A percentile compares a stretch with the other conserved stretches of the same genome.
These are phyloP conservation scores for Auriscalpium microsporum DNA, from an alignment of 768 basidiomycete genomes.

Conservation along the genomic window DNA sequence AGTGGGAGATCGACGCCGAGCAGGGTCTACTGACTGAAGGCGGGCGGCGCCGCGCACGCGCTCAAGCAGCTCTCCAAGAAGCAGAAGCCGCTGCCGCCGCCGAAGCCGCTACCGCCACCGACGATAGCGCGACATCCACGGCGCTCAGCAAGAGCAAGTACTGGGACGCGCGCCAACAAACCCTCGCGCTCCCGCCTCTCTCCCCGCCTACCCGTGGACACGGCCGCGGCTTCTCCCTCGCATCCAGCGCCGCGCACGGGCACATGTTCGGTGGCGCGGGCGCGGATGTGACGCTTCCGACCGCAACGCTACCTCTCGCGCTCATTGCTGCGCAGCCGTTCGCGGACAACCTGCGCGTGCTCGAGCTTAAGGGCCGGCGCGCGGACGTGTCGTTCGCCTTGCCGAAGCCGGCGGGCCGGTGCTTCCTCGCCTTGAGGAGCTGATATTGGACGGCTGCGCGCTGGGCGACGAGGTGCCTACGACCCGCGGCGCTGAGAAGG, in stretches of 20 bases:
- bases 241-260: neutral
- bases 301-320: constrained; percentile 10
- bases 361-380: constrained; percentile 57
- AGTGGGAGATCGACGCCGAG: constrained; percentile 78
- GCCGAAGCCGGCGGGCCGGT: constrained; percentile 26
- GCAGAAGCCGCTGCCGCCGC: constrained; percentile 14
- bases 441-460: constrained; percentile 66
- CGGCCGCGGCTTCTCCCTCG: constrained; percentile 1
- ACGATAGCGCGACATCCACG: constrained; percentile 1
- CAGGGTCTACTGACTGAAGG: constrained; percentile 70
- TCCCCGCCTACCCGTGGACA: neutral
- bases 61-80: constrained; percentile 32
- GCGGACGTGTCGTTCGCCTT: constrained; percentile 64
- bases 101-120: neutral
- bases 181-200: constrained; percentile 10
- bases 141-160: constrained; percentile 11
- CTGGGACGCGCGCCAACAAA: constrained; percentile 7
- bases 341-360: constrained; percentile 24
- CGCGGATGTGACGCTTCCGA: constrained; percentile 4
- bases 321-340: constrained; percentile 12
- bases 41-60: constrained; percentile 55
- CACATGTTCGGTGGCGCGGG: neutral
- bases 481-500: constrained; percentile 33
- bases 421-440: constrained; percentile 64
- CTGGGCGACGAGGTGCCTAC: constrained; percentile 53